These are phyloP conservation scores for Metarhizium humberi DNA, from an alignment of 2,329 filamentous ascomycete genomes.

Conservation along the genomic window DNA sequence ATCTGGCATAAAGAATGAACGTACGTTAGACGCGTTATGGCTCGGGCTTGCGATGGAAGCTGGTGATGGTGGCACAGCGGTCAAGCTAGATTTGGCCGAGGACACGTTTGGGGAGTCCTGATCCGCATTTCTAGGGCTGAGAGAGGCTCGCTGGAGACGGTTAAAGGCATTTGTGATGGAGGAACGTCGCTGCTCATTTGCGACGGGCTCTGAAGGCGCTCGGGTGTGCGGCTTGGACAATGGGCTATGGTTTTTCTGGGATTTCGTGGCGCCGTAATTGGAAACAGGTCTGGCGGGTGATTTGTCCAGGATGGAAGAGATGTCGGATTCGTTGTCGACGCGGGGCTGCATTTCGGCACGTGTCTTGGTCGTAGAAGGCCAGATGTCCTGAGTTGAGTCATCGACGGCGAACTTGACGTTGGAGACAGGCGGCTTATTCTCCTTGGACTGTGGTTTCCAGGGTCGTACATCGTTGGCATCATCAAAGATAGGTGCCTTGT, in stretches of 20 bases:
- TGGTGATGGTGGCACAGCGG: slow-evolving; percentile 30
- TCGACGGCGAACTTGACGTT: slow-evolving; percentile 25
- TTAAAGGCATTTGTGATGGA: slow-evolving; percentile 26
- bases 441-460: slow-evolving; percentile 29
- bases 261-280: slow-evolving; percentile 16
- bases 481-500: slow-evolving; percentile 14
- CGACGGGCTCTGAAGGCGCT: slow-evolving; percentile 18
- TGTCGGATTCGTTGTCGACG: slow-evolving; percentile 43
- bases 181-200: slow-evolving; percentile 15
- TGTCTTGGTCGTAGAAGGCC: slow-evolving; percentile 29
- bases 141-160: slow-evolving; percentile 25
- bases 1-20: slow-evolving; percentile 45
- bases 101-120: slow-evolving; percentile 25
- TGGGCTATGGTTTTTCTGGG: slow-evolving; percentile 26
- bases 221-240: slow-evolving; percentile 26
- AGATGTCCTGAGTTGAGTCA: slow-evolving; percentile 32
- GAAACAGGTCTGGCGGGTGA: slow-evolving; percentile 23
- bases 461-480: slow-evolving; percentile 27
- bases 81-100: slow-evolving; percentile 31
- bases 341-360: slow-evolving; percentile 44
- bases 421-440: slow-evolving; percentile 32
- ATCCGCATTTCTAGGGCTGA: slow-evolving; percentile 15
- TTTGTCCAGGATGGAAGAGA: slow-evolving; percentile 33
- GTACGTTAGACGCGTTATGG: slow-evolving; percentile 31
- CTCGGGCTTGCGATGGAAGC: slow-evolving; percentile 22